Conservation (phyloP, 2,329 filamentous ascomycete genomes). For the Cryphonectria nitschkei region DNA sequence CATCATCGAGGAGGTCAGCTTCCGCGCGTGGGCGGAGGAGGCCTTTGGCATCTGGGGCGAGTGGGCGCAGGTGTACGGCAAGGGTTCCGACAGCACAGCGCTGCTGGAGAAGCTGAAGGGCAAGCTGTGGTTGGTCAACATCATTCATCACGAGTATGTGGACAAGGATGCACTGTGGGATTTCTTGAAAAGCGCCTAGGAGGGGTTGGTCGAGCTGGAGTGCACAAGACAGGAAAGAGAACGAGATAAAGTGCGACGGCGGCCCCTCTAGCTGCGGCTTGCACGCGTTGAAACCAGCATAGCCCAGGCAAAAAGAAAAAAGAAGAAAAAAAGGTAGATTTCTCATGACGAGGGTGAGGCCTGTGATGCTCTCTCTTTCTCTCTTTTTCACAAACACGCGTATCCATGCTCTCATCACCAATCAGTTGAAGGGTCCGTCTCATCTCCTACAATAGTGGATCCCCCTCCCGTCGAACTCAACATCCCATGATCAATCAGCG, state of each 20-base stretch:
- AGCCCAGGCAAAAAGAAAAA: background rate
- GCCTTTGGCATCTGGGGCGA: constrained; percentile 94
- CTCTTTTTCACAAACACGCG: background rate
- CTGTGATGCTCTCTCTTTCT: too few species aligned
- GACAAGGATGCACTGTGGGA: constrained; percentile 75
- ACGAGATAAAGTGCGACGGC: background rate
- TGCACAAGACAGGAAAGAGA: constrained; percentile 1
- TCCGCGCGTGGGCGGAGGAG: constrained; percentile 92
- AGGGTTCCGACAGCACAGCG: constrained; percentile 69
- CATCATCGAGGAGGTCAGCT: constrained; percentile 94
- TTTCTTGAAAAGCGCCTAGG: constrained; percentile 50
- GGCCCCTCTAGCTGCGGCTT: background rate
- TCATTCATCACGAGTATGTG: constrained; percentile 81
- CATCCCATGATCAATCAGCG: constrained; percentile 7
- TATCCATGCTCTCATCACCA: constrained; percentile 1
- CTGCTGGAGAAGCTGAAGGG: constrained; percentile 69
- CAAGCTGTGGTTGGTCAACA: constrained; percentile 87
- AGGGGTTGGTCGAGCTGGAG: background rate
- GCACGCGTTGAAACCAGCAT: background rate
- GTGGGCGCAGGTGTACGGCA: constrained; percentile 83
- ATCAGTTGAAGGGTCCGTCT: constrained; percentile 16
- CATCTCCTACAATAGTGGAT: constrained; percentile 20
- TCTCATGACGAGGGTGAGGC: background rate
- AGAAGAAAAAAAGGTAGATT: background rate
- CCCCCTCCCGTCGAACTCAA: background rate